These are phyloP conservation scores for Mrakia frigida DNA, from an alignment of 768 basidiomycete species.

Conservation along the genomic window DNA sequence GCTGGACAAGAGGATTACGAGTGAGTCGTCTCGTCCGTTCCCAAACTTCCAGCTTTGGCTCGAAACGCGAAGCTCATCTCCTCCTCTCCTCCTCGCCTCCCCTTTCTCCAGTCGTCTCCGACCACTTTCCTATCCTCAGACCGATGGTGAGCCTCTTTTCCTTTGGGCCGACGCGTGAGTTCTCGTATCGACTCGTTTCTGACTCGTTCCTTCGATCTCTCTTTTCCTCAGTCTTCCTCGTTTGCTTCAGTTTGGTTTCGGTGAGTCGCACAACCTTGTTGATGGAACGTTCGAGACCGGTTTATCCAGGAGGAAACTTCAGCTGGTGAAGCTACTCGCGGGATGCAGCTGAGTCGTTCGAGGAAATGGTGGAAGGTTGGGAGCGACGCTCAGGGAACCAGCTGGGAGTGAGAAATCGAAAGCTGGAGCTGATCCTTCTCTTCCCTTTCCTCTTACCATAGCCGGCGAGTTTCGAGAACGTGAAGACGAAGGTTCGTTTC, in stretches of 20 bases:
- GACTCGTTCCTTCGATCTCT: not conserved
- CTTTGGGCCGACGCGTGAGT: too few species aligned
- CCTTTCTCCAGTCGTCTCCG: constrained; percentile 38
- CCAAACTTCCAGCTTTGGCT: not conserved
- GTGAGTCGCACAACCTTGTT: not conserved
- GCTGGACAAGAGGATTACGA: constrained; percentile 97
- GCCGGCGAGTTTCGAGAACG: constrained; percentile 82
- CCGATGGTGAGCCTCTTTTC: constrained; percentile 47
- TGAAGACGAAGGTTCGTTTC: constrained; percentile 50
- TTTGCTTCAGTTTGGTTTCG: constrained; percentile 63
- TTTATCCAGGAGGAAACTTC: too few species aligned
- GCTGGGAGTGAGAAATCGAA: not conserved
- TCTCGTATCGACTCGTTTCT: not conserved
- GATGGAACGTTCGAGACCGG: too few species aligned
- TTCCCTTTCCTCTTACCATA: not conserved
- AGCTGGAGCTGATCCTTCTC: not conserved
- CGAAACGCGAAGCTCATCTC: not conserved
- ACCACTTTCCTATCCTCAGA: constrained; percentile 80
- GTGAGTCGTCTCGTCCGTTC: constrained; percentile 51
- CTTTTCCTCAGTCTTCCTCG: constrained; percentile 78
- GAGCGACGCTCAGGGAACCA: not conserved
- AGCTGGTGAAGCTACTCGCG: too few species aligned
- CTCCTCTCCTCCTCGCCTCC: too few species aligned
- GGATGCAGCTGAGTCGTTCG: too few species aligned
- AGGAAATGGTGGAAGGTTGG: not conserved